Base-by-base conservation (phyloP, 129 eudicot genomes). In the Flaveria ramosissima region DNA sequence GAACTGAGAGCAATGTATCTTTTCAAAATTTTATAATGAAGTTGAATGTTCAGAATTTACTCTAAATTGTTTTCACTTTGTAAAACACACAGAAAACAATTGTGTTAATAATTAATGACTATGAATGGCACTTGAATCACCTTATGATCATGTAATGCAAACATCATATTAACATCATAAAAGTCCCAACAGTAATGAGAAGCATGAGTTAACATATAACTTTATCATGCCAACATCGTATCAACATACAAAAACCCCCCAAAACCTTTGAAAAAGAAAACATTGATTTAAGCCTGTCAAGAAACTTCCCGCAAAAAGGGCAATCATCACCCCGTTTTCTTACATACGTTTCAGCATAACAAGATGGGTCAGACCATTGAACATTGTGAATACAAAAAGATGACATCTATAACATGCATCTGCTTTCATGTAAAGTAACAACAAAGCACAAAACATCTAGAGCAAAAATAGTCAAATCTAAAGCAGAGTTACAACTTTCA, bases 401-500 rank as follows among this genome's bases (percentile, higher is more conserved):
- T n/a, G 68, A n/a, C 47, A 55, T 56, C 57, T 27, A 23, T 11
- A 59, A 30, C 71, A 66, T 80, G 24, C 64, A 67, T 67, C 63
- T 61, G 66, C 52, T 67, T 72, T 73, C 69, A 66, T 55, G 68
- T 56, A 80, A 62, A 78, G 27, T 48, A 57, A 43, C 19, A 78
- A 61, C 57, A 15, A 62, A 46, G 17, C 45, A 71, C 46, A 36
- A 72, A 43, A 73, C 63, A 66, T 73, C 68, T 73, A 73, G 48
- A 72, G 73, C 73, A 20, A 21, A 79, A 19, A 63, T 59, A 79
- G 64, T 74, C 53, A 53, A 74, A 80, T 45, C 55, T 63, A 80
- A 80, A 74, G 68, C 70, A 45, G 20, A 16, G 50, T 65, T 42
- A 73, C 84, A 80, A 20, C 62, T 80, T 74, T 43, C 46, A 80